phyloP scores from a whole-genome alignment of 768 basidiomycete species.

The Udeniomyces megalosporus region DNA sequence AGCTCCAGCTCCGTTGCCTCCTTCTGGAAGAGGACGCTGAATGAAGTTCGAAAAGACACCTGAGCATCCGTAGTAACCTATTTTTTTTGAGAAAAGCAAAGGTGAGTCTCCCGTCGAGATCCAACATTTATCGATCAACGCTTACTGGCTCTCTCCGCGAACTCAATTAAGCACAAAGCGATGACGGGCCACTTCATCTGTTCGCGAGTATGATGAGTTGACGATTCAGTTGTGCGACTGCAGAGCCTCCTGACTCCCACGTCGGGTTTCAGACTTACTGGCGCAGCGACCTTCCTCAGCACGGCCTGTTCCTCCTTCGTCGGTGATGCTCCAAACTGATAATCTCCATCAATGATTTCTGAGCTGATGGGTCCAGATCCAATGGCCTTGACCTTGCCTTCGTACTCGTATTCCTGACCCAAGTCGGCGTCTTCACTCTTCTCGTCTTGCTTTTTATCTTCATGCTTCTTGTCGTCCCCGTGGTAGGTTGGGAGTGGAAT shows the following conservation, averaged over 20 bases:
- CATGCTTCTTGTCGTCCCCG: too few relatives aligned
- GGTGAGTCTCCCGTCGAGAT: not conserved
- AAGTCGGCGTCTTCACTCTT: too few relatives aligned
- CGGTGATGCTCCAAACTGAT: not conserved
- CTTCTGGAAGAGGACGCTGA: not conserved
- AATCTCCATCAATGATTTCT: not conserved
- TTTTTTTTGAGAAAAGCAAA: not conserved
- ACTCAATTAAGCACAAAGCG: constrained; percentile 27
- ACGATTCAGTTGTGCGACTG: not conserved
- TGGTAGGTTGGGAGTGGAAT: too few relatives aligned
- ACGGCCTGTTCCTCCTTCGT: constrained; percentile 3
- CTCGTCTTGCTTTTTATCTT: too few relatives aligned
- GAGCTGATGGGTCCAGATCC: too few relatives aligned
- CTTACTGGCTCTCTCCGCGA: constrained; percentile 25
- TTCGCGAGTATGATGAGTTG: not conserved
- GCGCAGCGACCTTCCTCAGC: constrained; percentile 12
- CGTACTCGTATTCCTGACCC: too few relatives aligned
- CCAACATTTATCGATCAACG: not conserved
- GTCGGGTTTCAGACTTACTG: constrained; percentile 19
- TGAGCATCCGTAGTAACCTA: not conserved
- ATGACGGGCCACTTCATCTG: constrained; percentile 6
- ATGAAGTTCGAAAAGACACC: constrained; percentile 9
- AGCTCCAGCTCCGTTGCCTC: constrained; percentile 14
- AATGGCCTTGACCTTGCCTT: too few relatives aligned
- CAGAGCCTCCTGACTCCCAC: not conserved